Evolutionary conservation across 306 rosid genomes (phyloP).

Genomic region (Dalbergia oliveri): DNA sequence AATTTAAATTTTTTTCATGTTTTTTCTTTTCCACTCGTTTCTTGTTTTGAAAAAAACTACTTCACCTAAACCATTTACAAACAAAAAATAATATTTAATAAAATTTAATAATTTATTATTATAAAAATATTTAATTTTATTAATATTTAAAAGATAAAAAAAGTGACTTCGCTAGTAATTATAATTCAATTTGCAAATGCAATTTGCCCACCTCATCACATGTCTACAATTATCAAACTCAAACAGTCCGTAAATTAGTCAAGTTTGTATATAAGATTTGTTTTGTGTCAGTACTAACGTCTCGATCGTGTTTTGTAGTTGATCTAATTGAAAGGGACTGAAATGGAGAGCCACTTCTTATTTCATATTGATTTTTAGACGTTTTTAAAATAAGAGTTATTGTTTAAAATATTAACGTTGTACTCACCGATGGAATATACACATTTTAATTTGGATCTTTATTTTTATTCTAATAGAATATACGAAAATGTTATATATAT

Average conservation of each 20-base stretch:
- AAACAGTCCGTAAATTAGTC: not conserved
- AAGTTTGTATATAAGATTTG: not conserved
- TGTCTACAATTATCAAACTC: constrained; percentile 13
- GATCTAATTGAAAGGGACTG: constrained; percentile 8
- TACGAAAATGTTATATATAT: not conserved
- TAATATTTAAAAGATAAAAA: no score
- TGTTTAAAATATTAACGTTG: not conserved
- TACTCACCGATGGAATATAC: not conserved
- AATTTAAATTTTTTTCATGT: no score
- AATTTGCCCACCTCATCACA: constrained; percentile 12
- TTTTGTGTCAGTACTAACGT: constrained; percentile 5
- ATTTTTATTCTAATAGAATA: not conserved
- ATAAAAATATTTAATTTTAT: no score
- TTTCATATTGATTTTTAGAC: not conserved
- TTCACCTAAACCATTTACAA: no score
- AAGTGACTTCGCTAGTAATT: not conserved
- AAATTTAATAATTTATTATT: no score
- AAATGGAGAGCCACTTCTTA: constrained; percentile 19
- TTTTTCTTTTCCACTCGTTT: no score
- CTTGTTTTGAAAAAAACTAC: no score
- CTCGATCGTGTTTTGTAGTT: not conserved
- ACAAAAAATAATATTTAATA: no score
- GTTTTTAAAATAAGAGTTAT: not conserved
- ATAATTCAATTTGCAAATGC: constrained; percentile 27
- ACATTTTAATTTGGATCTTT: not conserved